Percentiles rank a stretch among this genome's conserved stretches.
These are phyloP conservation scores for Aspergillus sclerotioniger DNA, from an alignment of 495 filamentous ascomycete genomes.

Conservation along the genomic window DNA sequence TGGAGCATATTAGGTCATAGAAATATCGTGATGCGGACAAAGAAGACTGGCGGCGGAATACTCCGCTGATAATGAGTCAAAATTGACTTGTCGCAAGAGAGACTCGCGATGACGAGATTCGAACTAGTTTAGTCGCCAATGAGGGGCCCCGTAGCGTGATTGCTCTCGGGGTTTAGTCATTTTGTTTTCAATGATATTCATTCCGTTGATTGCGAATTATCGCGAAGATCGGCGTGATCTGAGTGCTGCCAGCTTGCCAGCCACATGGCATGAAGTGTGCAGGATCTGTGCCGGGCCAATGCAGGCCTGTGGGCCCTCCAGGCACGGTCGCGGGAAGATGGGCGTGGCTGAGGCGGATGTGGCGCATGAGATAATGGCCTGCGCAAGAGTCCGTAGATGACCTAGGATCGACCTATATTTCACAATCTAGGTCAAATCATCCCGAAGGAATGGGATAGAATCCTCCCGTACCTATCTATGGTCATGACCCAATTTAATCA, in stretches of 20 bases:
- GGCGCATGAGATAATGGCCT: too few species aligned
- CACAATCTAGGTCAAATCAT: too few species aligned
- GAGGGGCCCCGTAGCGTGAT: background rate
- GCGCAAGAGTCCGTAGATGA: too few species aligned
- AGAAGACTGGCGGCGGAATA: background rate
- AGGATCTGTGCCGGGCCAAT: too few species aligned
- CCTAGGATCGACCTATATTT: too few species aligned
- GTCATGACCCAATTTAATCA: too few species aligned
- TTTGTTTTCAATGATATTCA: background rate
- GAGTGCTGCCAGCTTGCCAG: background rate
- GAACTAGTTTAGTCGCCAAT: background rate
- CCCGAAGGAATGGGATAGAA: too few species aligned
- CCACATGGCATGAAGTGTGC: too few species aligned
- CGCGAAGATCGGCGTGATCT: background rate
- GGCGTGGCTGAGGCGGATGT: too few species aligned
- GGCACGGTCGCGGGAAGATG: too few species aligned
- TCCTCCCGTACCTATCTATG: too few species aligned
- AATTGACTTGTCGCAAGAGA: background rate
- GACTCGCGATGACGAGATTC: background rate
- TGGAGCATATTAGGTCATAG: background rate
- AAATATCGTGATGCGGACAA: background rate
- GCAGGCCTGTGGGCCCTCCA: too few species aligned
- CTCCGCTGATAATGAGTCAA: background rate
- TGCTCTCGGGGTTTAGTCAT: background rate
- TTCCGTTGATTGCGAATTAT: background rate